phyloP scores from a whole-genome alignment of 441 rosid genomes.

The Lagerstroemia fauriei region DNA sequence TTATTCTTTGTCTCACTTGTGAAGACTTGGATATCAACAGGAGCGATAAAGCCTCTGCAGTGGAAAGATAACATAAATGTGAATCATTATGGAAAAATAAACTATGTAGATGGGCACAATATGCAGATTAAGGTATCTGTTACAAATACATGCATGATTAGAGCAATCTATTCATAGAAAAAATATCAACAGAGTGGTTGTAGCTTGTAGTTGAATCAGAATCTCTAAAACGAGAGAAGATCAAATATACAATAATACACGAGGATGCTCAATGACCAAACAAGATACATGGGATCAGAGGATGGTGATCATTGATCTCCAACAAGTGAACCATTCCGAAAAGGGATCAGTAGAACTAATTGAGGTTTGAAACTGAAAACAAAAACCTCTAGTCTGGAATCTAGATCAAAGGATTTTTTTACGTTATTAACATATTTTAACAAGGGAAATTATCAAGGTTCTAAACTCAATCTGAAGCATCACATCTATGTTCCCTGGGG shows the following conservation, averaged over 20 bases:
- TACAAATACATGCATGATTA: not conserved
- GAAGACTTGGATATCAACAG: constrained; percentile 80
- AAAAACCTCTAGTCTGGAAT: too few relatives aligned
- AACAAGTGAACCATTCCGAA: not conserved
- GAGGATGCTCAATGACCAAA: not conserved
- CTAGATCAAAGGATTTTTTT: not conserved
- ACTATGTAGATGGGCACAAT: not conserved
- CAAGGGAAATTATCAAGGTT: not conserved
- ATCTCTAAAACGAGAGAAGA: not conserved
- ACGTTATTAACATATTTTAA: not conserved
- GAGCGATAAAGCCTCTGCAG: constrained; percentile 88
- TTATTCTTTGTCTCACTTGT: constrained; percentile 77
- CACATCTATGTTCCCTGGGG: not conserved
- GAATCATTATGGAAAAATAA: not conserved
- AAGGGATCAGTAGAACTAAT: not conserved
- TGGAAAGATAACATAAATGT: constrained; percentile 20
- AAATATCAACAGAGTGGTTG: not conserved
- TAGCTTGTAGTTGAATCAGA: not conserved
- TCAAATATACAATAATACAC: not conserved
- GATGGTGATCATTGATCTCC: not conserved
- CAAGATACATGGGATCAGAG: not conserved
- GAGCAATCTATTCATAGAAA: not conserved
- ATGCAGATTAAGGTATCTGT: not conserved
- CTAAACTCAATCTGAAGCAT: not conserved
- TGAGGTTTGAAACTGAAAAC: not conserved